Evolutionary conservation across 345 rosid species (phyloP), one percentile per base, ranked within the genome.

Genomic region (Dimocarpus longan): DNA sequence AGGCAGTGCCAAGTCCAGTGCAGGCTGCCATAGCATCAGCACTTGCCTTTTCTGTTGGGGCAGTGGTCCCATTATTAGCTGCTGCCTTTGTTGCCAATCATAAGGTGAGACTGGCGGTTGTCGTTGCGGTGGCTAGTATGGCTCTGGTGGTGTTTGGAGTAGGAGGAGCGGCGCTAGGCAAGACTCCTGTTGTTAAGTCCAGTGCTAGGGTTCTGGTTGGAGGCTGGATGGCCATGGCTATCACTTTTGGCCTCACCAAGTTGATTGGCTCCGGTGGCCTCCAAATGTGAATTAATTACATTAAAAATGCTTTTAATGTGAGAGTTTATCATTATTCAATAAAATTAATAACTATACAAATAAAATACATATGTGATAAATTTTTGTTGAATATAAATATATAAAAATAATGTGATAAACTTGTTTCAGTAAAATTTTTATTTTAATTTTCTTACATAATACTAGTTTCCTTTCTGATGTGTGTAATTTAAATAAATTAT

Each of bases 1-100:
- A 86, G 70, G 62, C 79, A 44, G 60, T 89, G 64, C 93, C 97
- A 8, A 90, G 86, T 70, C 97, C 97, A 6, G 80, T 79, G 68
- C 94, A 89, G 79, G 97, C 97, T 43, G 94, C 94, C 6, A 56
- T 86, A 4, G 94, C 94, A 37, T 92, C 97, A 0, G 92, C 93
- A 1, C 86, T 89, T 16, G 94, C 97, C 2, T 92, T 92, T 81
- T 79, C 93, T 13, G 84, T 85, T 5, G 94, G 97, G 1, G 97
- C 91, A 37, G 80, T 86, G 65, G 76, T 90, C 42, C 94, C 97
- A 4, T 72, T 90, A 16, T 64, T 90, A 21, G 86, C 87, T 3
- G 91, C 94, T 32, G 90, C 89, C 3, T 90, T 92, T 75, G 85
- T 92, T 50, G 85, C 78, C 9, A 76, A 88, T 9, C 83, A 90